Conservation (phyloP, 306 rosid genomes). For the Spatholobus suberectus region DNA sequence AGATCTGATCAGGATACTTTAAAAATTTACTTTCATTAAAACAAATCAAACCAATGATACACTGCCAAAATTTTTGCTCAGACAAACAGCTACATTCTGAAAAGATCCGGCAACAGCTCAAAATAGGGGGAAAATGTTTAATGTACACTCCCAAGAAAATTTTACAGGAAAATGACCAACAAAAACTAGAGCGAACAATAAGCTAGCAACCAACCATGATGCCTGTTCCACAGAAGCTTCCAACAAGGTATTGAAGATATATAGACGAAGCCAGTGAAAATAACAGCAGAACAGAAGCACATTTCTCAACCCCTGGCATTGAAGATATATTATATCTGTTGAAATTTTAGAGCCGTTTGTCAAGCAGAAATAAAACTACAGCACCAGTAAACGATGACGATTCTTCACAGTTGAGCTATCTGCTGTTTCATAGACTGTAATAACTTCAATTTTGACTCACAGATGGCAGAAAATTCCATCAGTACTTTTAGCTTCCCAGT, state of each 20-base stretch:
- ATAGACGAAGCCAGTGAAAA: background rate
- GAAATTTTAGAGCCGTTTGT: conserved; percentile 22
- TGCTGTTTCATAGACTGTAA: conserved; percentile 69
- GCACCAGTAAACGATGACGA: background rate
- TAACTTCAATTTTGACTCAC: conserved; percentile 69
- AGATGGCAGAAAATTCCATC: conserved; percentile 64
- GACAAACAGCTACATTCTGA: conserved; percentile 38
- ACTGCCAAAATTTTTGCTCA: conserved; percentile 38
- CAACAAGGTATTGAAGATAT: background rate
- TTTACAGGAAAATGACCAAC: conserved; percentile 37
- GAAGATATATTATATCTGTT: background rate
- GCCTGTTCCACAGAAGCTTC: conserved; percentile 27
- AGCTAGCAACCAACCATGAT: conserved; percentile 1
- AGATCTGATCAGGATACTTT: background rate
- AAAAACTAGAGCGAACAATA: conserved; percentile 31
- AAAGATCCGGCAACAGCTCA: conserved; percentile 29
- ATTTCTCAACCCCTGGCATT: conserved; percentile 21
- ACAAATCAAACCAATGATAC: conserved; percentile 34
- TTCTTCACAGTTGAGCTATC: conserved; percentile 67
- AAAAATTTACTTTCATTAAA: background rate
- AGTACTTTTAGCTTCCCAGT: conserved; percentile 66
- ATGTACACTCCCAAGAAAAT: conserved; percentile 40
- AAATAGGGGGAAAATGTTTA: conserved; percentile 14
- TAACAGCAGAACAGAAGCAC: conserved; percentile 17
- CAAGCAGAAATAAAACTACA: conserved; percentile 26